Conservation (phyloP, 2,329 filamentous ascomycete species). For the Tolypocladium guangdongense region DNA sequence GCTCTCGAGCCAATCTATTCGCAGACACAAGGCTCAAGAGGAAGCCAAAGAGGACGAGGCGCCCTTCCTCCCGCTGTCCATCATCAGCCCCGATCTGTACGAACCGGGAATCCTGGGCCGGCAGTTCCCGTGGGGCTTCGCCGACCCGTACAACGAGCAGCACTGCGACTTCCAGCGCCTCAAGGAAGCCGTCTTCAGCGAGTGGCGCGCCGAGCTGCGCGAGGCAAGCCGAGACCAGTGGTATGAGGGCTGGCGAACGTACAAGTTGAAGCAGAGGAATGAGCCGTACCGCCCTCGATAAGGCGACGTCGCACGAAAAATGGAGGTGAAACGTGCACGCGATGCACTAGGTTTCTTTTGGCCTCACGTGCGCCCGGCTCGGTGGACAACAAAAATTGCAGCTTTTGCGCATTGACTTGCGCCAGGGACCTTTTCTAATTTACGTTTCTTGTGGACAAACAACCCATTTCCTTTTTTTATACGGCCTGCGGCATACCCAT, state of each 20-base stretch:
- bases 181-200: slow-evolving; percentile 83
- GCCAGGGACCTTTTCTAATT: background rate
- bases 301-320: slow-evolving; percentile 6
- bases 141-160: slow-evolving; percentile 78
- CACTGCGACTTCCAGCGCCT: slow-evolving; percentile 92
- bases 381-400: background rate
- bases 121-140: slow-evolving; percentile 93
- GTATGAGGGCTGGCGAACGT: slow-evolving; percentile 93
- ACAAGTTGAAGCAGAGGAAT: slow-evolving; percentile 46
- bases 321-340: background rate
- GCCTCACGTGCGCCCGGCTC: background rate
- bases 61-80: slow-evolving; percentile 77
- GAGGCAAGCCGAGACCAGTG: slow-evolving; percentile 84
- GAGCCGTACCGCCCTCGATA: slow-evolving; percentile 25
- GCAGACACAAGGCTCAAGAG: slow-evolving; percentile 34
- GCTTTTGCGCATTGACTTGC: background rate
- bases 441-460: background rate
- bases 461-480: background rate
- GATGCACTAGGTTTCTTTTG: background rate
- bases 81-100: slow-evolving; percentile 89
- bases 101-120: slow-evolving; percentile 71
- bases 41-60: slow-evolving; percentile 38
- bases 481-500: slow-evolving; percentile 1
- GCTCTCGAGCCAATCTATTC: slow-evolving; percentile 33
- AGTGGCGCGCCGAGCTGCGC: slow-evolving; percentile 85